Evolutionary conservation across 2,329 filamentous ascomycete species (phyloP).

Genomic region (Fusarium goolgardi): DNA sequence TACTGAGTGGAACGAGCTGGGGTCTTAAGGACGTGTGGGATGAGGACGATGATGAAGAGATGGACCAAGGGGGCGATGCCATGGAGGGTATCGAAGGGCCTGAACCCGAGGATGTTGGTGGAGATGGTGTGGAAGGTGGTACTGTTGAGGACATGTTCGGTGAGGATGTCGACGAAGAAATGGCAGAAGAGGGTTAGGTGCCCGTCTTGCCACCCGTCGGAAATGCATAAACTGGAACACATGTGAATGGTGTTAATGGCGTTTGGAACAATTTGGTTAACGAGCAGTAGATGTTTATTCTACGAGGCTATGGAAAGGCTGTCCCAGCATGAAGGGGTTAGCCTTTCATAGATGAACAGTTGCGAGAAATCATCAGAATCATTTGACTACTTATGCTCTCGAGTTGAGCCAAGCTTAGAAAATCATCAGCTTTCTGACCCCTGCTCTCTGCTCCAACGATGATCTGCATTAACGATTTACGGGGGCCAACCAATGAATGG

Average conservation of each 20-base stretch:
- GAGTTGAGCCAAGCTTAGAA: background rate
- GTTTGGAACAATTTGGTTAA: constrained; percentile 20
- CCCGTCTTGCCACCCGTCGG: constrained; percentile 14
- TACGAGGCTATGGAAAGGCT: background rate
- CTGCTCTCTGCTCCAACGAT: background rate
- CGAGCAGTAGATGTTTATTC: constrained; percentile 19
- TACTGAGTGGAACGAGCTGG: constrained; percentile 74
- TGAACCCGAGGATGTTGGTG: constrained; percentile 57
- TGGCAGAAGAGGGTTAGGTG: constrained; percentile 57
- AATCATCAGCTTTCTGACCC: background rate
- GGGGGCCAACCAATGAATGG: background rate
- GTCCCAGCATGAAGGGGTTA: background rate
- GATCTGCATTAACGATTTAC: constrained; percentile 1
- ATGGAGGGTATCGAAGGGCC: constrained; percentile 62
- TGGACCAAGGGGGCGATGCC: constrained; percentile 57
- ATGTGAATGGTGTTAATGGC: constrained; percentile 36
- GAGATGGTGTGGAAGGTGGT: constrained; percentile 62
- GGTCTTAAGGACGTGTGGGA: constrained; percentile 70
- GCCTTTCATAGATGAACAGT: background rate
- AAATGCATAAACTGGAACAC: constrained; percentile 9
- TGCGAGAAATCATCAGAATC: background rate
- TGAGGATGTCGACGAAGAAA: constrained; percentile 67
- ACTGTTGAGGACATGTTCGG: constrained; percentile 67
- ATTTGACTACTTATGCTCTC: background rate
- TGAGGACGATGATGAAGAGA: constrained; percentile 55